These are phyloP conservation scores for Candida anglica DNA, from an alignment of 805 yeast species.

Conservation along the genomic window DNA sequence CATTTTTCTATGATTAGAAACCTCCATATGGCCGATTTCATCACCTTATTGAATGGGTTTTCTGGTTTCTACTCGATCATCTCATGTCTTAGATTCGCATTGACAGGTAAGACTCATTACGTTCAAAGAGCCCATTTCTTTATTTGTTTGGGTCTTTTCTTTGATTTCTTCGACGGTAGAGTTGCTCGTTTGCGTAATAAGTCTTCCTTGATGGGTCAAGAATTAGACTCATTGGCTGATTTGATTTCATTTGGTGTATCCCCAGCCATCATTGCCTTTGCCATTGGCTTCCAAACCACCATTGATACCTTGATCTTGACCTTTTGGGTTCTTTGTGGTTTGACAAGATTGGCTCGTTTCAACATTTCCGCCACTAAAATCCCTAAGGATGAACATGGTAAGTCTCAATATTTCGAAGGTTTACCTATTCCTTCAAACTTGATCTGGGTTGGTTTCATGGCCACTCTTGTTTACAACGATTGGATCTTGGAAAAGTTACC, in stretches of 20 bases:
- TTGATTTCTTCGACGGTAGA: slow-evolving; percentile 95
- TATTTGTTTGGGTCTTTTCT: slow-evolving; percentile 86
- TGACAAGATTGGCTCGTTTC: slow-evolving; percentile 90
- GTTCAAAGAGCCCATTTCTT: slow-evolving; percentile 86
- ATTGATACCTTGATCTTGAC: slow-evolving; percentile 72
- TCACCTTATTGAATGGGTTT: slow-evolving; percentile 90
- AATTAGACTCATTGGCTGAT: slow-evolving; percentile 94
- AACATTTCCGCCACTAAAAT: slow-evolving; percentile 90
- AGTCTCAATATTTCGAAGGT: slow-evolving; percentile 91
- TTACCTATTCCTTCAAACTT: slow-evolving; percentile 92
- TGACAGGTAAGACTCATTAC: slow-evolving; percentile 65
- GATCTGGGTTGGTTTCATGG: slow-evolving; percentile 69
- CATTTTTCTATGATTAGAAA: slow-evolving; percentile 84
- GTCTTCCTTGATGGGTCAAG: slow-evolving; percentile 94
- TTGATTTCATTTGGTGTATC: slow-evolving; percentile 92
- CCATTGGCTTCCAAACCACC: slow-evolving; percentile 84
- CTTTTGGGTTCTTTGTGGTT: slow-evolving; percentile 88
- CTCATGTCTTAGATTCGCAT: slow-evolving; percentile 76
- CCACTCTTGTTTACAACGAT: slow-evolving; percentile 52
- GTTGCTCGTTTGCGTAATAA: slow-evolving; percentile 94
- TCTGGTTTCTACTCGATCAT: slow-evolving; percentile 90
- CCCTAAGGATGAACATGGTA: slow-evolving; percentile 86
- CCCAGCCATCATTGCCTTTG: slow-evolving; percentile 90
- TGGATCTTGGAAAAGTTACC: slow-evolving; percentile 56
- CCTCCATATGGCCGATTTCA: slow-evolving; percentile 93